Evolutionary conservation across 2,329 filamentous ascomycete genomes (phyloP).

Genomic region (Podosphaera xanthii): DNA sequence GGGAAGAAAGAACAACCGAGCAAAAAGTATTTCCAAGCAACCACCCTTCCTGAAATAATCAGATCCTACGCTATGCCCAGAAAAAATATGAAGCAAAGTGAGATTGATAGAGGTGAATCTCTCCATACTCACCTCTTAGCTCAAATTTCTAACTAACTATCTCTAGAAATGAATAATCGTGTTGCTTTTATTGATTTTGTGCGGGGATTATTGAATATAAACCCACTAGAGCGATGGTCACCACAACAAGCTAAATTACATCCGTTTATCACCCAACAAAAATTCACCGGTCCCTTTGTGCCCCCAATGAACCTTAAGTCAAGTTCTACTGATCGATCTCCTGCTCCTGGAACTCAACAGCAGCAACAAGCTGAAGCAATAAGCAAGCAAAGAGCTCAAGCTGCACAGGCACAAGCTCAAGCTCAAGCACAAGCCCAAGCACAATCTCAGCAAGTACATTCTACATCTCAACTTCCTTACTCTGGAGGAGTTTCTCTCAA

Average conservation of each 20-base stretch:
- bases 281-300: constrained; percentile 88
- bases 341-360: constrained; percentile 81
- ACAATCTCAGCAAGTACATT: constrained; percentile 2
- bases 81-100: constrained; percentile 97
- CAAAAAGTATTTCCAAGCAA: constrained; percentile 98
- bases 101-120: constrained; percentile 73
- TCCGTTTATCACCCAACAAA: constrained; percentile 95
- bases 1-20: constrained; percentile 94
- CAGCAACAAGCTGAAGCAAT: constrained; percentile 87
- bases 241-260: constrained; percentile 93
- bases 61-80: constrained; percentile 93
- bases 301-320: constrained; percentile 93
- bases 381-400: constrained; percentile 70
- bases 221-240: constrained; percentile 90
- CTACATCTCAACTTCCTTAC: constrained; percentile 43
- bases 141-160: constrained; percentile 3
- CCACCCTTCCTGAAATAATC: constrained; percentile 86
- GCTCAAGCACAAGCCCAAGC: constrained; percentile 16
- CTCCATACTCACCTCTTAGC: constrained; percentile 2
- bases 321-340: constrained; percentile 62
- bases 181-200: constrained; percentile 97
- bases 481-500: constrained; percentile 22
- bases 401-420: constrained; percentile 19
- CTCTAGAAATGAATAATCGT: constrained; percentile 87
- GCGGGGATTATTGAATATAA: constrained; percentile 75